phyloP scores from a whole-genome alignment of 139 green algal genomes.

The Chlorella sp. region DNA sequence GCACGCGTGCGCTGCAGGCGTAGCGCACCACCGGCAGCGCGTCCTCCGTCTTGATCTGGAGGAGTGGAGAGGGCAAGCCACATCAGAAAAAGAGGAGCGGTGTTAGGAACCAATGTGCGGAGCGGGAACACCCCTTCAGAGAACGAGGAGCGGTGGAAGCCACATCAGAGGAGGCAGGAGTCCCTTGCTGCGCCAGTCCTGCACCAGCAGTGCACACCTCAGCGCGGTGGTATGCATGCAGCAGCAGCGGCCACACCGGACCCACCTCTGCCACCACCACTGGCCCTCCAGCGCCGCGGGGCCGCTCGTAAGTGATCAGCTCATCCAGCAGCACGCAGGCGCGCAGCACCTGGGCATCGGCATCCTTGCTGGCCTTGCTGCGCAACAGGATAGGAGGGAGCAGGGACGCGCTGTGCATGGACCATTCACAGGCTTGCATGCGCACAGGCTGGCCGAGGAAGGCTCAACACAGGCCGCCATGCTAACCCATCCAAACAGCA shows the following conservation, averaged over 20 bases:
- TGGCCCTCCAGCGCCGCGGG: not conserved
- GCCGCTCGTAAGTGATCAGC: not conserved
- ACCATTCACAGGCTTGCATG: too few species aligned
- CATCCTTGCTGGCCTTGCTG: slow-evolving; percentile 28
- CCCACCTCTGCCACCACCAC: slow-evolving; percentile 50
- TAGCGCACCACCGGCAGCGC: slow-evolving; percentile 59
- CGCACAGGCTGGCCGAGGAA: too few species aligned
- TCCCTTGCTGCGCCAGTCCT: not conserved
- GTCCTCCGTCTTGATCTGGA: slow-evolving; percentile 54
- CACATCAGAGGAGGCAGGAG: not conserved
- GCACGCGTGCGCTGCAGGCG: slow-evolving; percentile 56
- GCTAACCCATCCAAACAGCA: too few species aligned
- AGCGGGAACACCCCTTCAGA: not conserved
- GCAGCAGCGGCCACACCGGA: too few species aligned
- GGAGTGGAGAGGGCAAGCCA: too few species aligned
- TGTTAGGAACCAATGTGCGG: too few species aligned
- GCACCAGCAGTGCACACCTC: not conserved
- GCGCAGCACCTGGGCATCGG: slow-evolving; percentile 55
- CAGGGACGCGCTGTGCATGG: too few species aligned
- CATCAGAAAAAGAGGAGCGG: too few species aligned
- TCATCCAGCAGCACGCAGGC: slow-evolving; percentile 61
- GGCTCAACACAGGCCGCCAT: too few species aligned
- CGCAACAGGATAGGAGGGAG: not conserved
- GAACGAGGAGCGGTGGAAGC: not conserved
- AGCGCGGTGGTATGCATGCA: too few species aligned